Evolutionary conservation across 495 filamentous ascomycete genomes (phyloP).

Genomic region (Cercophora samala): DNA sequence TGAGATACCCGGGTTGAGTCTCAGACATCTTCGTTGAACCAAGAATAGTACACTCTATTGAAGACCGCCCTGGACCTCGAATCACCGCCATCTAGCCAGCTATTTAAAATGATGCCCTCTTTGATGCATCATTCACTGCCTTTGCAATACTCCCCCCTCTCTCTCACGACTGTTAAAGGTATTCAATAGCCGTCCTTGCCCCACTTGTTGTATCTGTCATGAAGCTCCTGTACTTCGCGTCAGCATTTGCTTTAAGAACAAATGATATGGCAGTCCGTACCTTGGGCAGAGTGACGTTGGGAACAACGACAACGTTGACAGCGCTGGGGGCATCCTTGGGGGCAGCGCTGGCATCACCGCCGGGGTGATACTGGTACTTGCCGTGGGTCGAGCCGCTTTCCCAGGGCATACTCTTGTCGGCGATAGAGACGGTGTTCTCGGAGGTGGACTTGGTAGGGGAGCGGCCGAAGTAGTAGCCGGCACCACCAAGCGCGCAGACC

Average conservation of each 20-base stretch:
- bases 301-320: conserved; percentile 88
- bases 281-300: conserved; percentile 88
- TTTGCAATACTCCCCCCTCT: neutral
- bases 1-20: neutral
- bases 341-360: conserved; percentile 70
- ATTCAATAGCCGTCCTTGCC: conserved; percentile 74
- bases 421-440: conserved; percentile 72
- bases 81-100: neutral
- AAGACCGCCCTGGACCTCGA: neutral
- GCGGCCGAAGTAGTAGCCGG: conserved; percentile 82
- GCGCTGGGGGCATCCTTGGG: conserved; percentile 90
- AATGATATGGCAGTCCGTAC: conserved; percentile 43
- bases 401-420: conserved; percentile 82
- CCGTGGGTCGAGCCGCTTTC: conserved; percentile 58
- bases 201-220: conserved; percentile 98
- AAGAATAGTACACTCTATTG: conserved; percentile 29
- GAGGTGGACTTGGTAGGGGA: conserved; percentile 82
- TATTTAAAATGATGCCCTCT: conserved; percentile 21
- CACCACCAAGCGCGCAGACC: conserved; percentile 80
- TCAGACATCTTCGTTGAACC: neutral
- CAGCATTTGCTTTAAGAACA: conserved; percentile 1
- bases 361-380: conserved; percentile 92
- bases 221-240: conserved; percentile 61
- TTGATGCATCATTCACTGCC: neutral
- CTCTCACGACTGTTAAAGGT: neutral